These are phyloP conservation scores for Entamoeba invadens DNA, from an alignment of 208 protist species.

Conservation along the genomic window DNA sequence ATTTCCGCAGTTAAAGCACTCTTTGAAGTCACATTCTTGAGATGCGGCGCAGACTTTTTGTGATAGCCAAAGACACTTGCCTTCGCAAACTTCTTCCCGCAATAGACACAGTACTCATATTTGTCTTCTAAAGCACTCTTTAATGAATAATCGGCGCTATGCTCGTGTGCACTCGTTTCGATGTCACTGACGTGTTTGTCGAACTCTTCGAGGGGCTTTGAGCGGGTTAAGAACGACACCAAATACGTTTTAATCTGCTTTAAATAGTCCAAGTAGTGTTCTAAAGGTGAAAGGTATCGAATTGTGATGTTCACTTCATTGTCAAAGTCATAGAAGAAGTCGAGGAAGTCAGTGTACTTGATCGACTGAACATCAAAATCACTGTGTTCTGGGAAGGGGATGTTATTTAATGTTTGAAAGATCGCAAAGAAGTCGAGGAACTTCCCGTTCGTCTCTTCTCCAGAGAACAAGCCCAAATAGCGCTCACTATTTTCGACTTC, in stretches of 20 bases:
- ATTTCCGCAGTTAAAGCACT: background rate
- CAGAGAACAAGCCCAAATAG: background rate
- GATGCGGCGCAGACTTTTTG: background rate
- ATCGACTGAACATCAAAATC: background rate
- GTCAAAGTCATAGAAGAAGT: background rate
- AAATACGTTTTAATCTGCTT: background rate
- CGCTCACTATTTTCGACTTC: no score
- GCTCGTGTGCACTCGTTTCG: background rate
- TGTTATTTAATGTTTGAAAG: background rate
- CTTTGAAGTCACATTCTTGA: background rate
- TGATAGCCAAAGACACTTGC: background rate
- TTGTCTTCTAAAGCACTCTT: background rate
- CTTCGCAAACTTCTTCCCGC: background rate
- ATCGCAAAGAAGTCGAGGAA: background rate
- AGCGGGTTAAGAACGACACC: background rate
- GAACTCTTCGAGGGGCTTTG: background rate
- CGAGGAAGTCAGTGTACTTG: background rate
- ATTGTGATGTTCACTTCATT: background rate
- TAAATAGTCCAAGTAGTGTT: background rate
- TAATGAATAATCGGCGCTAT: background rate
- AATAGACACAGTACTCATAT: background rate
- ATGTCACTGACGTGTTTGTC: background rate
- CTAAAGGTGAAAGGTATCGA: background rate
- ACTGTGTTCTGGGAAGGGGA: no score
- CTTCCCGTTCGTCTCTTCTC: background rate